Conservation (phyloP, 257 asterid species). For the Solanum piurae region DNA sequence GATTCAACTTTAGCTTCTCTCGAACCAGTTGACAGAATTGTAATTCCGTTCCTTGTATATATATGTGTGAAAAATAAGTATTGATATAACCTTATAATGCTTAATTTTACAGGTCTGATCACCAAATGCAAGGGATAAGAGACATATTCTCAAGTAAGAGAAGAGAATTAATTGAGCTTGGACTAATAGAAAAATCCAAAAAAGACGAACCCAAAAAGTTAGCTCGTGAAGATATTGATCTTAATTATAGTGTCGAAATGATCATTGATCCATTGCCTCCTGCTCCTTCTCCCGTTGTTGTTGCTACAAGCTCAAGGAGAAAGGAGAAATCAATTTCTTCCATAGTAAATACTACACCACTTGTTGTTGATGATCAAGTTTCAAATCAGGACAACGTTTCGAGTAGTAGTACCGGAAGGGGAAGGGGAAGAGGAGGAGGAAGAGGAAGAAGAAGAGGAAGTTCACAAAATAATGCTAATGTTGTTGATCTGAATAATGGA, state of each 20-base stretch:
- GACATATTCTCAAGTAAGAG: neutral
- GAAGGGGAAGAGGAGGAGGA: neutral
- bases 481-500: neutral
- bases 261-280: neutral
- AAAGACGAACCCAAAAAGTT: neutral
- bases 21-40: neutral
- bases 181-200: neutral
- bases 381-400: neutral
- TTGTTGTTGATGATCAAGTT: neutral
- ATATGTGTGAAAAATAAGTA: neutral
- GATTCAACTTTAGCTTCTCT: neutral
- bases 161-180: neutral
- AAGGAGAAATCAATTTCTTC: slow-evolving; percentile 9
- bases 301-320: neutral
- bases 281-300: neutral
- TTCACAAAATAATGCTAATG: neutral
- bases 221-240: neutral
- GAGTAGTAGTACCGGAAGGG: neutral
- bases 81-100: neutral
- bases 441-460: slow-evolving; percentile 1
- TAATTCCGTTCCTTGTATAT: neutral
- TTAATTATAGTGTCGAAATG: neutral
- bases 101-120: slow-evolving; percentile 1
- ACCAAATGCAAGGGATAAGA: slow-evolving; percentile 1
- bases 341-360: neutral